Percentiles rank a stretch among this genome's conserved stretches.
phyloP scores from a whole-genome alignment of 2,329 filamentous ascomycete species.

The Tolypocladium endophyticum region DNA sequence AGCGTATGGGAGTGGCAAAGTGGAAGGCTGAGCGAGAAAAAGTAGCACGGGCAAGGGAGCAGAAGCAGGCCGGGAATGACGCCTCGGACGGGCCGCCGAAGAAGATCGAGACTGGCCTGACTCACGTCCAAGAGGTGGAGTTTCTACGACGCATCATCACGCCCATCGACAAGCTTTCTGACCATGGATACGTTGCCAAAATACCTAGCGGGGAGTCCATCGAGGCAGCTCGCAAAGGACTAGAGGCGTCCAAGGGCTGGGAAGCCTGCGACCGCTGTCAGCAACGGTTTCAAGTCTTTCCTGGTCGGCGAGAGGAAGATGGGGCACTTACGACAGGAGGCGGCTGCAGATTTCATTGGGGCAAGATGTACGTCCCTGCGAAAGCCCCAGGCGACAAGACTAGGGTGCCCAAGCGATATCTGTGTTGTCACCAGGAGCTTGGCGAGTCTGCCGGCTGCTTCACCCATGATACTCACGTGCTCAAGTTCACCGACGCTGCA shows the following conservation, averaged over 20 bases:
- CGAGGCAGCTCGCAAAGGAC: conserved; percentile 51
- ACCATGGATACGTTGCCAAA: conserved; percentile 64
- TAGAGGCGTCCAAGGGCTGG: conserved; percentile 61
- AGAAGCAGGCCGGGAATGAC: conserved; percentile 19
- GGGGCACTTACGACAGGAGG: conserved; percentile 68
- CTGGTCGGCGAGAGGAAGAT: conserved; percentile 68
- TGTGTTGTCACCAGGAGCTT: conserved; percentile 68
- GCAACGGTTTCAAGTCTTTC: conserved; percentile 84
- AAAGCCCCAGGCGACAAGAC: conserved; percentile 45
- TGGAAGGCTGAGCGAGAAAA: conserved; percentile 56
- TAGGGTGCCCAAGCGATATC: conserved; percentile 51
- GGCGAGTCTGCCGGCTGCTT: conserved; percentile 70
- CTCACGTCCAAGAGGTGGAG: conserved; percentile 53
- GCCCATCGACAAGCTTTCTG: conserved; percentile 50
- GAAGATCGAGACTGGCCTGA: conserved; percentile 60
- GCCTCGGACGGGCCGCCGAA: conserved; percentile 26
- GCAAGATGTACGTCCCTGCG: conserved; percentile 52
- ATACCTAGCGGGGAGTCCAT: conserved; percentile 59
- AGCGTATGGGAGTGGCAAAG: conserved; percentile 59
- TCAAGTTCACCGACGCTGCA: conserved; percentile 68
- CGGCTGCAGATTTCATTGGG: conserved; percentile 71
- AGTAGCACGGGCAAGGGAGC: conserved; percentile 23
- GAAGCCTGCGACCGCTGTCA: conserved; percentile 84
- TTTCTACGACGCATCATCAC: conserved; percentile 55
- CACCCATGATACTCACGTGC: conserved; percentile 65